These are phyloP conservation scores for Aspergillus felis DNA, from an alignment of 2,329 filamentous ascomycete species.

Conservation along the genomic window DNA sequence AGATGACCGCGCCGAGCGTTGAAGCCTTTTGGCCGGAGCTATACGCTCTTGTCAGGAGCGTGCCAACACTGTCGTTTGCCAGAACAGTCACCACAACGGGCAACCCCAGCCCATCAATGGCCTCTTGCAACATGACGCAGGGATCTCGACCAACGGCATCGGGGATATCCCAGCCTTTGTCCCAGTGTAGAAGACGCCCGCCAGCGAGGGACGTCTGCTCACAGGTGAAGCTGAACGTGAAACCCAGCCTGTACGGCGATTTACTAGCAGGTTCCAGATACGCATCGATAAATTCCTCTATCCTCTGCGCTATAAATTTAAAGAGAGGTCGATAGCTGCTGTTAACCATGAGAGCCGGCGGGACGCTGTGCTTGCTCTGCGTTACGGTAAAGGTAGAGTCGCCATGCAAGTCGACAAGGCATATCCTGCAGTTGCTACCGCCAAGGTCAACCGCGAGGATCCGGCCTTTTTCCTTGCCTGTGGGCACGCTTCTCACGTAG, in stretches of 20 bases:
- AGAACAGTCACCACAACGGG: constrained; percentile 17
- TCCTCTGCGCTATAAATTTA: constrained; percentile 14
- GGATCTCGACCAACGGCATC: constrained; percentile 17
- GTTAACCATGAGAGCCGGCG: constrained; percentile 14
- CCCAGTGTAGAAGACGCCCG: constrained; percentile 17
- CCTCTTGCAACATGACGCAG: constrained; percentile 18
- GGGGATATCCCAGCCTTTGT: constrained; percentile 22
- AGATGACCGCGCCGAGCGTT: constrained; percentile 16
- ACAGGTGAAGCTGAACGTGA: constrained; percentile 21
- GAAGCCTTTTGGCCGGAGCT: constrained; percentile 6
- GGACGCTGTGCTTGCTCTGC: constrained; percentile 14
- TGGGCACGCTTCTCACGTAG: constrained; percentile 14
- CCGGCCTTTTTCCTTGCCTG: constrained; percentile 13
- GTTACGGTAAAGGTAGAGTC: constrained; percentile 15
- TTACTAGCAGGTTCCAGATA: background rate
- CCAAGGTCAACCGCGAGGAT: constrained; percentile 20
- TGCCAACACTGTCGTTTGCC: constrained; percentile 19
- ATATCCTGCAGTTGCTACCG: constrained; percentile 19
- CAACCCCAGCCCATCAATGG: constrained; percentile 13
- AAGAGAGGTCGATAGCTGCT: constrained; percentile 16
- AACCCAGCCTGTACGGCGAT: constrained; percentile 12
- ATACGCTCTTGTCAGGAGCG: constrained; percentile 16
- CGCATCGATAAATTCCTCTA: constrained; percentile 8
- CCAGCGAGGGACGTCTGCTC: constrained; percentile 15
- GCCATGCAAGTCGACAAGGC: constrained; percentile 16